Conservation (phyloP, 768 basidiomycete species). For the Lyophyllum decastes region DNA sequence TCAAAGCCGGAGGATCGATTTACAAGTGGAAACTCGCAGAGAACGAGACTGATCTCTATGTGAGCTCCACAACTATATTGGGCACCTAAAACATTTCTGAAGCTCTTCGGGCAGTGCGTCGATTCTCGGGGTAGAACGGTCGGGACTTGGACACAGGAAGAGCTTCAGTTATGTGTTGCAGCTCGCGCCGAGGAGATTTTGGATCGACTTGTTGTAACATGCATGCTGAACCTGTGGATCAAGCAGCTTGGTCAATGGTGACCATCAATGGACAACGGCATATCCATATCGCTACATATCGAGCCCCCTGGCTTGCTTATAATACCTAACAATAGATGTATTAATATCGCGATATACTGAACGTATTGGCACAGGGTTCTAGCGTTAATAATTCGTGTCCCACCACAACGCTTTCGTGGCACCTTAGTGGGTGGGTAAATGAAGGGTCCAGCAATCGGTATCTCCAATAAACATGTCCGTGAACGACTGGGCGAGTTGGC, state of each 20-base stretch:
- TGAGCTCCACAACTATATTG: slow-evolving; percentile 26
- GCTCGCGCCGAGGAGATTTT: slow-evolving; percentile 39
- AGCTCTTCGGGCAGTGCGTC: slow-evolving; percentile 40
- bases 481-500: background rate
- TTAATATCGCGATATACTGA: slow-evolving; percentile 2
- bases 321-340: background rate
- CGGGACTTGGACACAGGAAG: slow-evolving; percentile 45
- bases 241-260: slow-evolving; percentile 45
- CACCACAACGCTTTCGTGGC: background rate
- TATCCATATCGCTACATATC: background rate
- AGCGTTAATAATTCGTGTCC: background rate
- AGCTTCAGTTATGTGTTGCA: slow-evolving; percentile 40
- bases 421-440: background rate
- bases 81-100: background rate
- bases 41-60: slow-evolving; percentile 45
- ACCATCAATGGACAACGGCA: slow-evolving; percentile 6
- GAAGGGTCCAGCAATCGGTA: background rate
- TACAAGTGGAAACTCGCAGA: slow-evolving; percentile 60
- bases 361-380: slow-evolving; percentile 8
- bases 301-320: background rate
- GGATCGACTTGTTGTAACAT: slow-evolving; percentile 55
- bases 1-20: slow-evolving; percentile 46
- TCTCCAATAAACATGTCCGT: background rate
- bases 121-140: slow-evolving; percentile 49
- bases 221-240: slow-evolving; percentile 54